phyloP scores from a whole-genome alignment of 495 filamentous ascomycete genomes.

The Penicillium ochrochloron region DNA sequence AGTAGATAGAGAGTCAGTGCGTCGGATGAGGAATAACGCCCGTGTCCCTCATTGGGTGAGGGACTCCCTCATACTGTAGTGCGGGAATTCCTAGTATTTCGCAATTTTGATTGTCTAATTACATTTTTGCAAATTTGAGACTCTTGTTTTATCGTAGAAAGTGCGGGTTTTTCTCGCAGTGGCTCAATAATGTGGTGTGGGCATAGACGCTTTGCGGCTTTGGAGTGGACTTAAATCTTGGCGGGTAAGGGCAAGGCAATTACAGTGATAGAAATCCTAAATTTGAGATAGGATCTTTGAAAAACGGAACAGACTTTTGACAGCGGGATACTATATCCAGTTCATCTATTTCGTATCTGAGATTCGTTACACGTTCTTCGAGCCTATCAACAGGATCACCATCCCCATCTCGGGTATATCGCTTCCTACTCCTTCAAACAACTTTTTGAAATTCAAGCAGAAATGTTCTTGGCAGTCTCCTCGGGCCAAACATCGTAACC shows the following conservation, averaged over 20 bases:
- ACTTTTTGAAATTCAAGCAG: constrained; percentile 33
- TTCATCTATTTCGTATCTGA: constrained; percentile 29
- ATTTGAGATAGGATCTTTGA: not conserved
- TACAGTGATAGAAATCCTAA: not conserved
- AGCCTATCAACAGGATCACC: constrained; percentile 1
- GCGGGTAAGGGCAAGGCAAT: not conserved
- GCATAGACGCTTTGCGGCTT: not conserved
- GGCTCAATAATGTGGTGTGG: not conserved
- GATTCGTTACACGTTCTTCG: constrained; percentile 26
- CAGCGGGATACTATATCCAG: constrained; percentile 19
- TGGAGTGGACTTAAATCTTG: not conserved
- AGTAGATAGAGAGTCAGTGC: not conserved
- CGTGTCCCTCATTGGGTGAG: not conserved
- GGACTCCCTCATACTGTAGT: not conserved
- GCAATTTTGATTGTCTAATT: not conserved
- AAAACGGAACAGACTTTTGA: not conserved
- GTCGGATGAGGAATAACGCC: not conserved
- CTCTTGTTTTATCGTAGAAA: not conserved
- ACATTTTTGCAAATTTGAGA: not conserved
- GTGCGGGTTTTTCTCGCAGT: not conserved
- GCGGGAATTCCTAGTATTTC: not conserved
- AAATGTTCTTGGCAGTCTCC: constrained; percentile 48
- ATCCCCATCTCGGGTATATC: constrained; percentile 18
- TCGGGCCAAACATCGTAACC: constrained; percentile 57
- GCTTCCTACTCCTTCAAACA: constrained; percentile 17